phyloP scores from a whole-genome alignment of 495 filamentous ascomycete species.

The Trypethelium eluteriae region DNA sequence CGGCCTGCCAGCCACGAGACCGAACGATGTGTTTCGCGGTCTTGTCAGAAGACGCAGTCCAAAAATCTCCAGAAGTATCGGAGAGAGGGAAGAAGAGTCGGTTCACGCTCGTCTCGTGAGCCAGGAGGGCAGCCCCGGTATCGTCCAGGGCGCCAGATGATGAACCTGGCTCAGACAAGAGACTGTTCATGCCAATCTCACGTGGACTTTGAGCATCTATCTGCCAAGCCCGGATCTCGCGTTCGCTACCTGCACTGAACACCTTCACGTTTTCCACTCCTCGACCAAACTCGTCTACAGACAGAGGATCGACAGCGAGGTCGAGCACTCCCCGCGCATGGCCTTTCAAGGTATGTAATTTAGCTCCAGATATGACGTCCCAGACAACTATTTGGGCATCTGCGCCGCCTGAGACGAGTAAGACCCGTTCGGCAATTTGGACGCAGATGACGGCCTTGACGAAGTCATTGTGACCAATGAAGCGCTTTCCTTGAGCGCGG shows the following conservation, averaged over 20 bases:
- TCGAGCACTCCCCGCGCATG: slow-evolving; percentile 69
- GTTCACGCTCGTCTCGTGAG: slow-evolving; percentile 87
- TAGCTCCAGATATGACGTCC: slow-evolving; percentile 58
- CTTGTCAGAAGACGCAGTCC: slow-evolving; percentile 85
- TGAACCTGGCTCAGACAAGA: background rate
- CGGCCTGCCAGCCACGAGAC: slow-evolving; percentile 55
- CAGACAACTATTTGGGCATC: slow-evolving; percentile 83
- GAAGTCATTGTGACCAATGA: slow-evolving; percentile 80
- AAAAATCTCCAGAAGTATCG: slow-evolving; percentile 63
- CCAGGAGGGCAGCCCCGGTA: slow-evolving; percentile 52
- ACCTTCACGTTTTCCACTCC: slow-evolving; percentile 45
- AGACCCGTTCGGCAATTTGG: slow-evolving; percentile 43
- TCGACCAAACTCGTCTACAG: slow-evolving; percentile 23
- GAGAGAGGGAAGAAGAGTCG: slow-evolving; percentile 49
- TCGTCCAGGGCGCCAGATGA: slow-evolving; percentile 1
- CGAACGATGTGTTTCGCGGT: slow-evolving; percentile 67
- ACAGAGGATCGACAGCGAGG: slow-evolving; percentile 60
- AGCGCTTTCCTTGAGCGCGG: slow-evolving; percentile 46
- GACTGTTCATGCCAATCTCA: slow-evolving; percentile 17
- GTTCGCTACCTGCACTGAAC: slow-evolving; percentile 74
- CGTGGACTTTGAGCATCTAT: slow-evolving; percentile 32
- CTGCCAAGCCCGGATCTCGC: slow-evolving; percentile 71
- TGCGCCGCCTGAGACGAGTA: slow-evolving; percentile 76
- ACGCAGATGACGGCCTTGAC: slow-evolving; percentile 63
- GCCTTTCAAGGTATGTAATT: slow-evolving; percentile 67